These are phyloP conservation scores for Noccaea caerulescens DNA, from an alignment of 345 rosid species.

Conservation along the genomic window DNA sequence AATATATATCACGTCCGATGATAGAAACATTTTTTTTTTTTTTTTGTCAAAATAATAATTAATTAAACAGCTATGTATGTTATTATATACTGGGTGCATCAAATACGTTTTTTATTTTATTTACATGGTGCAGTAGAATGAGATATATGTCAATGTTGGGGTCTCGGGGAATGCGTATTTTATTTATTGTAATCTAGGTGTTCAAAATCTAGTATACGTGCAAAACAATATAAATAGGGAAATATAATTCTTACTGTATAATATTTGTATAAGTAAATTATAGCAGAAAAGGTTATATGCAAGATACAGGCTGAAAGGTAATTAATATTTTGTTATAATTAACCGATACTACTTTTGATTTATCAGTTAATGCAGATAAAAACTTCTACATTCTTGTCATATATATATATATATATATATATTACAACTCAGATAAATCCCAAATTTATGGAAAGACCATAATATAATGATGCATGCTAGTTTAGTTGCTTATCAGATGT, in stretches of 20 bases:
- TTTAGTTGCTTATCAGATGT: not conserved
- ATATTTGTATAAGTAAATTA: not conserved
- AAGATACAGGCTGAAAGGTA: not conserved
- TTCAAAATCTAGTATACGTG: not conserved
- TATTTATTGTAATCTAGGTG: not conserved
- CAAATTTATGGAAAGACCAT: no score
- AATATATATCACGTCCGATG: not conserved
- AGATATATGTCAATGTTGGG: conserved; percentile 24
- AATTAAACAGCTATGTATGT: not conserved
- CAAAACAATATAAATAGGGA: not conserved
- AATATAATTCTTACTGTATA: no score
- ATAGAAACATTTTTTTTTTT: not conserved
- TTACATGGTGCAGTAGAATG: not conserved
- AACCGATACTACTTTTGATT: not conserved
- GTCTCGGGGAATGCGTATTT: not conserved
- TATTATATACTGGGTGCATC: conserved; percentile 2
- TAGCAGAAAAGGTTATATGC: not conserved
- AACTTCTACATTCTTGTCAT: not conserved
- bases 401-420: not conserved
- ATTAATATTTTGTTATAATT: no score
- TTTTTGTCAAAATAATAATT: not conserved
- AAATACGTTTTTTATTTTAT: conserved; percentile 20
- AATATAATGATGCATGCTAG: not conserved
- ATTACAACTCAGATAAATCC: no score
- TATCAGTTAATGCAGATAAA: not conserved